phyloP scores from a whole-genome alignment of 805 yeast genomes.

The Zygoascus biomembranicola region DNA sequence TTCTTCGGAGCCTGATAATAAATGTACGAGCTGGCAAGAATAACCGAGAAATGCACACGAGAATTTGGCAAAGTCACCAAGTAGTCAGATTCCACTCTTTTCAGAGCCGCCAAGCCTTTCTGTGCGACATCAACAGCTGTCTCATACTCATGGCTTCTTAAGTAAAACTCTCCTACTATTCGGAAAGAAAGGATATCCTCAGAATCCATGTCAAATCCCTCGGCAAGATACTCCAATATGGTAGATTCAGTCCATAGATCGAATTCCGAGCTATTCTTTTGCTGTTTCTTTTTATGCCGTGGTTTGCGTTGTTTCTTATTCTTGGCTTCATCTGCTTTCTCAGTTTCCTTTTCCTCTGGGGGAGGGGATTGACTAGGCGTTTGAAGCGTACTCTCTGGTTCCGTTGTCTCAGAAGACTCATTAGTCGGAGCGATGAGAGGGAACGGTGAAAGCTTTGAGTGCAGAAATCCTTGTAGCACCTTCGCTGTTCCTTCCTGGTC shows the following conservation, averaged over 20 bases:
- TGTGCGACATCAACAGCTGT: constrained; percentile 54
- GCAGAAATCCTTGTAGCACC: constrained; percentile 51
- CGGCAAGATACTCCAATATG: constrained; percentile 40
- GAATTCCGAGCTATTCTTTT: background rate
- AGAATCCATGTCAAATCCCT: constrained; percentile 36
- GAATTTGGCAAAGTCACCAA: constrained; percentile 40
- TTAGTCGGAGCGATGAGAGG: constrained; percentile 18
- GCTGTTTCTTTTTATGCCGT: background rate
- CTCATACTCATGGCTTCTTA: constrained; percentile 55
- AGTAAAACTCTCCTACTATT: constrained; percentile 51
- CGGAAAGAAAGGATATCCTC: constrained; percentile 54
- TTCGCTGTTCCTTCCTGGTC: constrained; percentile 54
- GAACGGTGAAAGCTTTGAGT: constrained; percentile 64
- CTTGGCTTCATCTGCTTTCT: constrained; percentile 3
- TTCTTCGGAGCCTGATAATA: constrained; percentile 88
- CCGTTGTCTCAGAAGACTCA: constrained; percentile 16
- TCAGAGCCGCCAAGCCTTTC: constrained; percentile 45
- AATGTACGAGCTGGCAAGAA: constrained; percentile 69
- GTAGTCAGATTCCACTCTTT: constrained; percentile 33
- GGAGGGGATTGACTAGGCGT: constrained; percentile 7
- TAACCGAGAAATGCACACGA: constrained; percentile 50
- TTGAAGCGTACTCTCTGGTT: background rate
- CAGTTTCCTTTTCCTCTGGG: constrained; percentile 22
- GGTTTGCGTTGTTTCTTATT: background rate
- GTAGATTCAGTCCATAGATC: constrained; percentile 35